phyloP scores from a whole-genome alignment of 2,329 filamentous ascomycete genomes.

The Acrocalymma vagum region DNA sequence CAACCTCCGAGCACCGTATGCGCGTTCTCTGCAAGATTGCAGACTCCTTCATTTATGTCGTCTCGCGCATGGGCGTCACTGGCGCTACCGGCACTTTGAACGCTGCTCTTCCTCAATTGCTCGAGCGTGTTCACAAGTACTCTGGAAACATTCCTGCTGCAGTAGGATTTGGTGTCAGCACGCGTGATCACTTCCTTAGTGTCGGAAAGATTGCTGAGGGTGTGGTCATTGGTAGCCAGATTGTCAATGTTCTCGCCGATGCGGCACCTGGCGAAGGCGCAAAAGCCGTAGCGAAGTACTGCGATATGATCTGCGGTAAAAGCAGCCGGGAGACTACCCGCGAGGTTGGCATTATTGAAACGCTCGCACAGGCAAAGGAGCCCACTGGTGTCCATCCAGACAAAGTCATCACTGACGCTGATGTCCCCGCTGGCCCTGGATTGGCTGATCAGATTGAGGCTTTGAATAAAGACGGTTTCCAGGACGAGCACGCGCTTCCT shows the following conservation, averaged over 20 bases:
- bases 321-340: slow-evolving; percentile 62
- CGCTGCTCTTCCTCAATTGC: slow-evolving; percentile 79
- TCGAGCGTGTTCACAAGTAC: slow-evolving; percentile 88
- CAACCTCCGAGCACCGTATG: slow-evolving; percentile 93
- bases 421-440: slow-evolving; percentile 66
- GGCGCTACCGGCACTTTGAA: slow-evolving; percentile 87
- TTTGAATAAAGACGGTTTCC: slow-evolving; percentile 69
- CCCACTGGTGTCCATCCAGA: slow-evolving; percentile 72
- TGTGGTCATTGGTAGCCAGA: slow-evolving; percentile 96
- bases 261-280: slow-evolving; percentile 72
- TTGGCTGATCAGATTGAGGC: slow-evolving; percentile 86
- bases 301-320: slow-evolving; percentile 73
- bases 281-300: slow-evolving; percentile 85
- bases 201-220: slow-evolving; percentile 87
- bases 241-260: slow-evolving; percentile 80
- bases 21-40: slow-evolving; percentile 94
- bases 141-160: slow-evolving; percentile 90
- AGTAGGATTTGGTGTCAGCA: slow-evolving; percentile 96
- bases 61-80: slow-evolving; percentile 96
- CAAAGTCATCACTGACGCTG: slow-evolving; percentile 69
- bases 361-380: slow-evolving; percentile 68
- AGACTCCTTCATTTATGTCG: slow-evolving; percentile 98
- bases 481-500: slow-evolving; percentile 67
- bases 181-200: slow-evolving; percentile 88
- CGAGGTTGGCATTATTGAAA: slow-evolving; percentile 76